phyloP scores from a whole-genome alignment of 495 filamentous ascomycete species.

The Penicillium egyptiacum region DNA sequence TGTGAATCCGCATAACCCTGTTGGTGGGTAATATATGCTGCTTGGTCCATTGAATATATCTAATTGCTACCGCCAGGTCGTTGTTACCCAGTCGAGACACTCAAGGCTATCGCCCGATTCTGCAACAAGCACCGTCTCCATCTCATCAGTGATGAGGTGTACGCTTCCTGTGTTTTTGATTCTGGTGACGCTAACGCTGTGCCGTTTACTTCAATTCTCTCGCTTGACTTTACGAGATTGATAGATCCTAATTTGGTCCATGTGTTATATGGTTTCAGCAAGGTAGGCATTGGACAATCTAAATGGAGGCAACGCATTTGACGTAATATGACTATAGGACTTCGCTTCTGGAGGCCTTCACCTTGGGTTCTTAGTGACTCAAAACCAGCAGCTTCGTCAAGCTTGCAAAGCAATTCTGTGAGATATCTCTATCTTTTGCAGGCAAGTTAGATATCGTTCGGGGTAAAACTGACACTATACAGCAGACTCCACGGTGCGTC shows the following conservation, averaged over 20 bases:
- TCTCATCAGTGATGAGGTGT: conserved; percentile 62
- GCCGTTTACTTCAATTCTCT: conserved; percentile 53
- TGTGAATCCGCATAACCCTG: conserved; percentile 49
- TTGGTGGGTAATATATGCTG: conserved; percentile 26
- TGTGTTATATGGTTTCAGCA: conserved; percentile 59
- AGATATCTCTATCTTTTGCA: background rate
- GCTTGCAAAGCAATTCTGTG: conserved; percentile 34
- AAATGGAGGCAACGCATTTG: too few species aligned
- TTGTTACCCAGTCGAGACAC: conserved; percentile 52
- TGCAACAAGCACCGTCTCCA: conserved; percentile 56
- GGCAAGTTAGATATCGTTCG: background rate
- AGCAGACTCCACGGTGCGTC: conserved; percentile 41
- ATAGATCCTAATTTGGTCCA: conserved; percentile 55
- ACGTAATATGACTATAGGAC: conserved; percentile 34
- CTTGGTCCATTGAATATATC: background rate
- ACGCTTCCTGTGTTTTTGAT: conserved; percentile 55
- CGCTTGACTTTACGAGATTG: conserved; percentile 41
- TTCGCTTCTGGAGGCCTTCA: conserved; percentile 56
- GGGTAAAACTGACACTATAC: background rate
- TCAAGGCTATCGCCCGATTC: conserved; percentile 50
- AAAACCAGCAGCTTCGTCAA: conserved; percentile 30
- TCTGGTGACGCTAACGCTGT: conserved; percentile 33
- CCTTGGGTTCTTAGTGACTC: conserved; percentile 52
- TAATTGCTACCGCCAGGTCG: conserved; percentile 32
- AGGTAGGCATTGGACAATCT: conserved; percentile 25